Base-by-base conservation (phyloP, 768 basidiomycete genomes). In the Lentinula detonsa region DNA sequence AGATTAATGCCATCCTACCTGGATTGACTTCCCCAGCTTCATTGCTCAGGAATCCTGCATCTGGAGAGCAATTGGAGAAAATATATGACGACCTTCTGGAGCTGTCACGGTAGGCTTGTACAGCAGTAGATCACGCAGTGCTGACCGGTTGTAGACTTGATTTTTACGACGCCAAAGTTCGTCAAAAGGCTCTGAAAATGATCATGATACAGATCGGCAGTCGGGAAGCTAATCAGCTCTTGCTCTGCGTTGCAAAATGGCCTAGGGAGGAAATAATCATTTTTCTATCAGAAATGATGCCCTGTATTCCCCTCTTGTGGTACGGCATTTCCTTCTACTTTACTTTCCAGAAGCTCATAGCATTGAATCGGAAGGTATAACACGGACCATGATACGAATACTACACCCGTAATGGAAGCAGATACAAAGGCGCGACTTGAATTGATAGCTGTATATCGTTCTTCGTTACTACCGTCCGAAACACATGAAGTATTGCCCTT, bases 141-240 rank as follows among this genome's bases (percentile, higher is more conserved):
- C 18, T 23, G 21, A 48, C 46, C 42, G 42, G n/a, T 7, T 5
- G 1, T 35, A 64, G 63, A 48, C 46, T 62, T 31, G 61, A 62
- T 43, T 62, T 57, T 37, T 64, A 64, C 52, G 61, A 62, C 37
- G 42, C 15, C 10, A 64, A 64, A 55, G 61, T 64, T 9, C 61
- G 63, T n/a, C 56, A 57, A 18, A 61, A 60, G 46, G 63, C 63
- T 4, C 46, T 64, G 16, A 62, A 51, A 28, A 10, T 64, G 40
- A 59, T 64, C 16, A 62, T 64, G 61, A 64, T 64, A 40, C 63
- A 64, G 48, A 64, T 64, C 40, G 63, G 57, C 13, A 62, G 63
- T 53, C 61, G 61, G 28, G 63, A 62, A 54, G 59, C 63, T 8
- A 28, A 28, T 42, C 61, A 64, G 35, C 54, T 64, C 13, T 46